phyloP scores from a whole-genome alignment of 129 eudicot species.

The sunflower (Helianthus annuus) region HanXRQr2.0-SUNRISE NC_035437.2:170400510-170401009 shows the following conservation, averaged over 20 bases:
- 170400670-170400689: constrained; percentile 43
- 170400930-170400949: too few relatives aligned
- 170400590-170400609: constrained; percentile 43
- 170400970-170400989: too few relatives aligned
- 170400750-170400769: neutral
- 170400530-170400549: neutral
- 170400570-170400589: neutral
- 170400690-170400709: constrained; percentile 27
- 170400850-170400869: too few relatives aligned
- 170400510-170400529: too few relatives aligned
- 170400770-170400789: neutral
- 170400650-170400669: constrained; percentile 35
- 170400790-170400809: too few relatives aligned
- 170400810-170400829: too few relatives aligned
- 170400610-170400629: constrained; percentile 30
- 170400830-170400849: too few relatives aligned
- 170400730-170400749: constrained; percentile 30
- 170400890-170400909: too few relatives aligned
- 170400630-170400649: constrained; percentile 27
- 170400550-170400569: neutral
- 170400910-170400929: too few relatives aligned
- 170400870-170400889: too few relatives aligned
- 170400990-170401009: too few relatives aligned
- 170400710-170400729: constrained; percentile 11
- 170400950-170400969: too few relatives aligned